Evolutionary conservation across 352 stramenopile species (phyloP).

Genomic region (Achlya hypogyna): DNA sequence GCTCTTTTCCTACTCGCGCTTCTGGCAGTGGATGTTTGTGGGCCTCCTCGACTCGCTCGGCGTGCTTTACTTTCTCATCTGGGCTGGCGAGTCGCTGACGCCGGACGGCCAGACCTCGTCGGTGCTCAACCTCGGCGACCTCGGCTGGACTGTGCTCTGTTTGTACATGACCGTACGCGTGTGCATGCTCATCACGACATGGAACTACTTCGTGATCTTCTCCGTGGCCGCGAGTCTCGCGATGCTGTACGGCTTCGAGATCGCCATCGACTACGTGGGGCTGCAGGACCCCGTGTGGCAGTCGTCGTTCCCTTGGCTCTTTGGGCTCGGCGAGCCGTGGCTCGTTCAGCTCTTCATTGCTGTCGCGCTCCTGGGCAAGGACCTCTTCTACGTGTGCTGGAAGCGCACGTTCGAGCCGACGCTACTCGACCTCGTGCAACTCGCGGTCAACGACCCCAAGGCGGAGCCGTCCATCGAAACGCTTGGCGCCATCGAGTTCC

Average conservation of each 20-base stretch:
- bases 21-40: conserved; percentile 79
- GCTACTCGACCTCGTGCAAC: conserved; percentile 67
- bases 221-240: conserved; percentile 49
- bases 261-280: conserved; percentile 48
- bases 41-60: conserved; percentile 70
- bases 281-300: conserved; percentile 4
- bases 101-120: conserved; percentile 26
- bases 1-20: conserved; percentile 71
- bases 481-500: conserved; percentile 6
- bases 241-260: conserved; percentile 55
- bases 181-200: conserved; percentile 73
- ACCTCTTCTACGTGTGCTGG: conserved; percentile 60
- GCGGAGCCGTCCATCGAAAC: neutral
- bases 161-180: conserved; percentile 70
- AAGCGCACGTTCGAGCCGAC: conserved; percentile 54
- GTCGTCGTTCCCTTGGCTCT: conserved; percentile 74
- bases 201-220: conserved; percentile 51
- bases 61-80: conserved; percentile 47
- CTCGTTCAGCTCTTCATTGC: conserved; percentile 56
- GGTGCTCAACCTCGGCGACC: conserved; percentile 29
- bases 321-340: conserved; percentile 55
- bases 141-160: conserved; percentile 70
- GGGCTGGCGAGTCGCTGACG: conserved; percentile 42
- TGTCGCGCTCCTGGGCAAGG: conserved; percentile 51
- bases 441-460: conserved; percentile 21